Conservation (phyloP, 805 yeast genomes). For the Schwanniomyces sp. region DNA sequence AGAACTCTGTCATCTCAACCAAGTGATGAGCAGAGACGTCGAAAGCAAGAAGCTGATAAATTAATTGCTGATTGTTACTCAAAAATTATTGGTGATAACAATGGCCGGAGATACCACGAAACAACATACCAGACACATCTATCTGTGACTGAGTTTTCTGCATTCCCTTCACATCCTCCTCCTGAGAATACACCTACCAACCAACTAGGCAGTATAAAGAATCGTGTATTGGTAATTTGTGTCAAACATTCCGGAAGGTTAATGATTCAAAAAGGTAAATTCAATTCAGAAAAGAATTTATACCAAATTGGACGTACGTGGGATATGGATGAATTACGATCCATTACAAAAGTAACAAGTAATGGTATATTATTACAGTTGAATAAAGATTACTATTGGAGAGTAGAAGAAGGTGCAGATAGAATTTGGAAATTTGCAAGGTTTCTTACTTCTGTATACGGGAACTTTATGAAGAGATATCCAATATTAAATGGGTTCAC, state of each 20-base stretch:
- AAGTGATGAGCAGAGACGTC: slow-evolving; percentile 5
- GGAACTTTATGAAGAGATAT: slow-evolving; percentile 35
- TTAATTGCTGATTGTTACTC: slow-evolving; percentile 39
- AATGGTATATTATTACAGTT: slow-evolving; percentile 61
- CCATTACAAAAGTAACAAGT: slow-evolving; percentile 51
- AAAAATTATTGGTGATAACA: slow-evolving; percentile 20
- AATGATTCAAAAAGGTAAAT: slow-evolving; percentile 82
- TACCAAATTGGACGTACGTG: slow-evolving; percentile 93
- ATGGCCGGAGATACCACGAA: slow-evolving; percentile 23
- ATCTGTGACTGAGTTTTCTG: slow-evolving; percentile 70
- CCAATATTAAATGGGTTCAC: slow-evolving; percentile 35
- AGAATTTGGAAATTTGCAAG: slow-evolving; percentile 36
- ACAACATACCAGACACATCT: slow-evolving; percentile 72
- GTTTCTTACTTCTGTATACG: slow-evolving; percentile 29
- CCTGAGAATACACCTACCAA: slow-evolving; percentile 50
- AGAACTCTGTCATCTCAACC: background rate
- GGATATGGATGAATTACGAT: slow-evolving; percentile 71
- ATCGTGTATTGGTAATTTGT: slow-evolving; percentile 60
- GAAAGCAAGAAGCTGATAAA: slow-evolving; percentile 27
- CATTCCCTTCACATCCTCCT: slow-evolving; percentile 67
- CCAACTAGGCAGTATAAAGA: slow-evolving; percentile 45
- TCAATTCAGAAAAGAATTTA: slow-evolving; percentile 60
- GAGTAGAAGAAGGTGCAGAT: slow-evolving; percentile 36
- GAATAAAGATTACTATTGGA: slow-evolving; percentile 84
- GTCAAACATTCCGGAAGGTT: slow-evolving; percentile 67